Percentiles rank a stretch among this genome's conserved stretches.
Conservation (phyloP, 1,284 basidiomycete species). For the Schizopora paradoxa region DNA sequence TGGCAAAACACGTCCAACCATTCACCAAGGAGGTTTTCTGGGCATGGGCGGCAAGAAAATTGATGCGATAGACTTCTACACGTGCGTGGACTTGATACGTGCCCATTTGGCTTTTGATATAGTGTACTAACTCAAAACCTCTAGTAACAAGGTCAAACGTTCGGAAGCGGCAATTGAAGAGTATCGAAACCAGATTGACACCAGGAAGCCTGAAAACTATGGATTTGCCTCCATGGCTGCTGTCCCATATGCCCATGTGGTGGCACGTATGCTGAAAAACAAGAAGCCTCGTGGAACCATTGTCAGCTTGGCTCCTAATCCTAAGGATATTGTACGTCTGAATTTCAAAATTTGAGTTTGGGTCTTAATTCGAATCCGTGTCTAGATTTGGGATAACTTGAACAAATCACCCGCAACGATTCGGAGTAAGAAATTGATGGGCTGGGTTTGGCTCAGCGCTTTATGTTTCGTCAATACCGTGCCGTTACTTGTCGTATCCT, state of each 20-base stretch:
- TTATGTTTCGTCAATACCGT: constrained; percentile 93
- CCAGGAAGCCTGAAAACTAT: constrained; percentile 80
- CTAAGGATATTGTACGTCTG: constrained; percentile 71
- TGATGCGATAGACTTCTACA: constrained; percentile 83
- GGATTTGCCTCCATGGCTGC: constrained; percentile 93
- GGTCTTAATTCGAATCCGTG: no score
- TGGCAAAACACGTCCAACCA: constrained; percentile 68
- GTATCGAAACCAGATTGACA: constrained; percentile 69
- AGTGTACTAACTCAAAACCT: constrained; percentile 1
- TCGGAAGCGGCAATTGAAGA: constrained; percentile 78
- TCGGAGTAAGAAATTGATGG: constrained; percentile 61
- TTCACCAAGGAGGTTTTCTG: constrained; percentile 65
- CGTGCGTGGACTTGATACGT: constrained; percentile 41
- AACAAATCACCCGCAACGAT: constrained; percentile 65
- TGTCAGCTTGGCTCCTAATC: constrained; percentile 75
- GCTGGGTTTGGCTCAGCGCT: constrained; percentile 68
- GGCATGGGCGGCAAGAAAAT: constrained; percentile 71
- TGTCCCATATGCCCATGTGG: constrained; percentile 85
- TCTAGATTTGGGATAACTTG: constrained; percentile 88
- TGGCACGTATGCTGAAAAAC: constrained; percentile 60
- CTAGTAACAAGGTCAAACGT: constrained; percentile 64
- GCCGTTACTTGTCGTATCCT: constrained; percentile 75
- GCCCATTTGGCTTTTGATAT: constrained; percentile 11
- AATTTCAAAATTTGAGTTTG: no score
- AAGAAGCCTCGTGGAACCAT: constrained; percentile 72